Base-by-base conservation (phyloP, 768 basidiomycete species). In the Trichaptum fuscoviolaceum region DNA sequence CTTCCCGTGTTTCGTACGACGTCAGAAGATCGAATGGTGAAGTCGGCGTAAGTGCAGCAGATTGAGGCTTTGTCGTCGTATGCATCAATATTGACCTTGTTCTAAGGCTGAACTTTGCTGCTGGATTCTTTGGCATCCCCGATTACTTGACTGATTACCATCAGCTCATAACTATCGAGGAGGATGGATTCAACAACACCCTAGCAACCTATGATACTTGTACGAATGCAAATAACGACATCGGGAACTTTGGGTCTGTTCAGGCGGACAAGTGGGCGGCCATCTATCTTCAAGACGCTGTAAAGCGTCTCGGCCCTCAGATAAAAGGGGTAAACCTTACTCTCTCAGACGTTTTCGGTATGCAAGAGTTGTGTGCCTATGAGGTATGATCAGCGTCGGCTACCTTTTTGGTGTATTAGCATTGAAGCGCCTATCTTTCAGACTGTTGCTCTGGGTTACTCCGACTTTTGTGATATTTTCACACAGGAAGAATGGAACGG, bases 1-100 rank as follows among this genome's bases (percentile, higher is more conserved):
- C 73, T 83, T 0, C 83, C 83, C n/a, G 84, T 85, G 12, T 84
- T 83, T 71, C 75, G 83, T 10, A 84, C 80, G 0, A 82, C 80
- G 15, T 77, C 77, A 6, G 76, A 82, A 75, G 75, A 73, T 10
- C 74, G 77, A n/a, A 78, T 78, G 76, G 65, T 75, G 10, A 72
- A 74, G 52, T 77, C 75, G 25, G 77, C 76, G 75, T 75, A 65
- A 63, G 73, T 57, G 57, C 15, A 6, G 42, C 42, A 52, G 42
- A 30, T 30, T 30, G 30, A 30, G 4, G 30, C 30, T 3, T 42
- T 67, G n/a, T n/a, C 12, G 7, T 34, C 75, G 72, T 3, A 74
- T 74, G 77, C 70, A 30, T 75, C 23, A 69, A 74, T 35, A 69
- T 71, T 64, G 62, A 36, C 64, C 30, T 36, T 15, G 34, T 1